Evolutionary conservation across 768 basidiomycete species (phyloP).

Genomic region (Rhodotorula babjevae): DNA sequence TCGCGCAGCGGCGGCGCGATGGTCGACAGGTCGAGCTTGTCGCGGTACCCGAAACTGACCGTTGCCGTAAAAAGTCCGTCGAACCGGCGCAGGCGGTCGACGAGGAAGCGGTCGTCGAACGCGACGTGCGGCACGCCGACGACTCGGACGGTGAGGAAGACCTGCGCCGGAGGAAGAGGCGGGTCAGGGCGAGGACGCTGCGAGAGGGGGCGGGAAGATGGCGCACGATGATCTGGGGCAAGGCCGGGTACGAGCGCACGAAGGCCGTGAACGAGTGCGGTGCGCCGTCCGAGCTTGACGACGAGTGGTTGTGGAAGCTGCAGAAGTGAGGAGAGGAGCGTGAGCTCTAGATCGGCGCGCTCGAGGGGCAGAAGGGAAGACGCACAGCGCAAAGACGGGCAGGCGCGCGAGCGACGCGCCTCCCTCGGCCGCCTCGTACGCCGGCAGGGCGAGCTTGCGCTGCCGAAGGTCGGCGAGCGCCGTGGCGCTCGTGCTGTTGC

Average conservation of each 20-base stretch:
- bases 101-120: slow-evolving; percentile 52
- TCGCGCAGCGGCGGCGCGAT: slow-evolving; percentile 49
- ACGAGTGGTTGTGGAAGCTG: slow-evolving; percentile 35
- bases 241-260: slow-evolving; percentile 62
- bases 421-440: background rate
- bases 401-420: slow-evolving; percentile 17
- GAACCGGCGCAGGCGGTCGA: slow-evolving; percentile 58
- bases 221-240: slow-evolving; percentile 55
- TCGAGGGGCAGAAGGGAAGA: no score
- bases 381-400: slow-evolving; percentile 35
- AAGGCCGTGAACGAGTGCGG: slow-evolving; percentile 66
- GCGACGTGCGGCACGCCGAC: slow-evolving; percentile 56
- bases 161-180: slow-evolving; percentile 46
- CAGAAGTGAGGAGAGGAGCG: background rate
- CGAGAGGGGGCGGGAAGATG: background rate
- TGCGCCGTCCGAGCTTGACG: slow-evolving; percentile 50
- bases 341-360: no score
- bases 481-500: no score
- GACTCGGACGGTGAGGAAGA: slow-evolving; percentile 61
- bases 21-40: slow-evolving; percentile 54
- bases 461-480: background rate
- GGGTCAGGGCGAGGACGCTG: background rate
- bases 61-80: slow-evolving; percentile 48
- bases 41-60: slow-evolving; percentile 57
- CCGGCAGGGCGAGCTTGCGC: background rate